Conservation (phyloP, 78 protist species). For the Goniomonas avonlea region DNA sequence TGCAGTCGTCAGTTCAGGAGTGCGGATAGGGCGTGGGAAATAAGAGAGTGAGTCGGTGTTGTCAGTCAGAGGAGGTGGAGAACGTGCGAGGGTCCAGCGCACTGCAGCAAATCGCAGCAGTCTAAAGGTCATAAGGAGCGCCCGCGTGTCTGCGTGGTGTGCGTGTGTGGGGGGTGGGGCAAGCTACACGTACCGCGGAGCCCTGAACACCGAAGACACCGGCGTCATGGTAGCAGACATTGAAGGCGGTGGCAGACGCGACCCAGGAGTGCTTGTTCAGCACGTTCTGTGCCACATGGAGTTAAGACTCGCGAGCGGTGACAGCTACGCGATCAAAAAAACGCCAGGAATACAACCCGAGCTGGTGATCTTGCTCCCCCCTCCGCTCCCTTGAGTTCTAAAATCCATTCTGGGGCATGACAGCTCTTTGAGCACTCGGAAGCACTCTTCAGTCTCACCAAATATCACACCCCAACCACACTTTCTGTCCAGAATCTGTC, state of each 20-base stretch:
- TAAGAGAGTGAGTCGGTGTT: background rate
- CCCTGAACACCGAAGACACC: slow-evolving; percentile 30
- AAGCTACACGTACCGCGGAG: background rate
- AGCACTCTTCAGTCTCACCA: too few species aligned
- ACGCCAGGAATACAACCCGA: background rate
- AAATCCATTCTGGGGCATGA: too few species aligned
- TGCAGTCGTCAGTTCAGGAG: background rate
- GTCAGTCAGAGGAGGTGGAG: background rate
- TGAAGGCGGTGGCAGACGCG: slow-evolving; percentile 18
- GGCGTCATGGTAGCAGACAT: slow-evolving; percentile 22
- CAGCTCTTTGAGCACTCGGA: slow-evolving; percentile 19
- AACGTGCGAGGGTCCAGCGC: background rate
- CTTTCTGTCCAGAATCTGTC: too few species aligned
- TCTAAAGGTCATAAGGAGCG: background rate
- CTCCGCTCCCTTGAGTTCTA: background rate
- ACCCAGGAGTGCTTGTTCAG: background rate
- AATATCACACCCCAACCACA: too few species aligned
- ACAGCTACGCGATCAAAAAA: background rate
- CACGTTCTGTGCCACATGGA: too few species aligned
- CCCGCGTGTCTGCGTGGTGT: too few species aligned
- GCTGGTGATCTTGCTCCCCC: background rate
- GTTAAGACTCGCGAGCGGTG: background rate
- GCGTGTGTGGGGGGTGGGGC: too few species aligned
- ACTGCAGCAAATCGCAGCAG: background rate
- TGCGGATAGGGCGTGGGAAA: background rate